Evolutionary conservation across 179 eudicot genomes (phyloP), one percentile per base, ranked within the genome.

Genomic region (Pouteria campechiana): DNA sequence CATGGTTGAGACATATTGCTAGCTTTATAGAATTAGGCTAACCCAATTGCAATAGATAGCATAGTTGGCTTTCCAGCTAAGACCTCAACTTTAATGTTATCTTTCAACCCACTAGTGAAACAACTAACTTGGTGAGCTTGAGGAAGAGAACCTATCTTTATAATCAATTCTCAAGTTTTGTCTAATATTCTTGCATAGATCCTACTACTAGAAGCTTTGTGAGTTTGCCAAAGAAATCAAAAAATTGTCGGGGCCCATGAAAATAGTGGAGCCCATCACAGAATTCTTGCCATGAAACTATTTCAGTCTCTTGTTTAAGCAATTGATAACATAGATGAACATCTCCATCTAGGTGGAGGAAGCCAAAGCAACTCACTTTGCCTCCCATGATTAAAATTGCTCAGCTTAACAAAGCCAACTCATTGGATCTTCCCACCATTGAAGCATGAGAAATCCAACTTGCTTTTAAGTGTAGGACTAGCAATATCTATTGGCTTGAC

Each of bases 161-260:
- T 10, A 18, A 33, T 22, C 2, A 48, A 24, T 21, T 48, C 20
- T 33, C 32, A 23, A 34, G 23, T 9, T 39, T 0, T 1, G 5
- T 22, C 16, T 48, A 23, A 14, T 48, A 34, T 1, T 48, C 32
- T 13, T 10, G 1, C 1, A 21, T 21, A 0, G 31, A 1, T 2
- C 31, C 21, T 6, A 3, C 10, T 9, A 32, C 21, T 4, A 32
- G 21, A 11, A 48, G 16, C 15, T 24, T 22, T 1, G 41, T 48
- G 3, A 48, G 8, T 0, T 48, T 41, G 0, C 40, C 52, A 48
- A 48, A 48, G 6, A 48, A 33, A 32, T 34, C 52, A 2, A 3
- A 9, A 9, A 21, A 48, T 9, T 48, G 30, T 3, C 12, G 33
- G 7, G 41, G 40, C 1, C 41, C 52, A 22, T 33, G 35, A 1